Evolutionary conservation across 768 basidiomycete species (phyloP).

Genomic region (Lactifluus hygrophoroides): DNA sequence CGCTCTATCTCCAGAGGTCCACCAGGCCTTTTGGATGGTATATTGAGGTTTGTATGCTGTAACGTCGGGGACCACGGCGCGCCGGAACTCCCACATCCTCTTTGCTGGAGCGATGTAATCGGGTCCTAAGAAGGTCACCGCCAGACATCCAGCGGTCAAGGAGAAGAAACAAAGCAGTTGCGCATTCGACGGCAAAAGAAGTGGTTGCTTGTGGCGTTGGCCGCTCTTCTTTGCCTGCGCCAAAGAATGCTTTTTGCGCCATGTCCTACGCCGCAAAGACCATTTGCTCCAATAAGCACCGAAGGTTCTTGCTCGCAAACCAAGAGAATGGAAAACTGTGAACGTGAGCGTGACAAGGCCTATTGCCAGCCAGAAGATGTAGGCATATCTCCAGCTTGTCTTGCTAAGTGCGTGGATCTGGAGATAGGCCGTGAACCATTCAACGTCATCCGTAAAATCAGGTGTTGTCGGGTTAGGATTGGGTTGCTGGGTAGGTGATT

Average conservation of each 20-base stretch:
- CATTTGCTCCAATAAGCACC: conserved; percentile 54
- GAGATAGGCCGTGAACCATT: conserved; percentile 52
- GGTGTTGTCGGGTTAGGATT: conserved; percentile 37
- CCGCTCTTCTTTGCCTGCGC: conserved; percentile 28
- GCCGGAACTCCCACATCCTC: conserved; percentile 36
- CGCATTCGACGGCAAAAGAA: conserved; percentile 52
- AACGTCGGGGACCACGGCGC: conserved; percentile 28
- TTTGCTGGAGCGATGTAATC: conserved; percentile 56
- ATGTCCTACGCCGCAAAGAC: conserved; percentile 49
- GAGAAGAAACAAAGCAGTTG: conserved; percentile 45
- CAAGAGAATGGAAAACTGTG: conserved; percentile 36
- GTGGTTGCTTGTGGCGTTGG: conserved; percentile 34
- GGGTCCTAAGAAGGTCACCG: conserved; percentile 49
- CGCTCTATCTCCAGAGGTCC: conserved; percentile 59
- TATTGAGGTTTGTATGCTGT: conserved; percentile 39
- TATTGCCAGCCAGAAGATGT: conserved; percentile 51
- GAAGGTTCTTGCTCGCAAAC: conserved; percentile 33
- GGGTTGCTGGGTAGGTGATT: neutral
- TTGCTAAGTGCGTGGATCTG: conserved; percentile 45
- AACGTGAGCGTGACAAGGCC: conserved; percentile 34
- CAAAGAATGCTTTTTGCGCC: conserved; percentile 40
- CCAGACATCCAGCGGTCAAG: conserved; percentile 36
- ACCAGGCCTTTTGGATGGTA: conserved; percentile 59
- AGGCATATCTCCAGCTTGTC: conserved; percentile 47
- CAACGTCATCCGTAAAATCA: conserved; percentile 33